phyloP scores from a whole-genome alignment of 83 land plant genomes.

The Larix sibirica region DNA sequence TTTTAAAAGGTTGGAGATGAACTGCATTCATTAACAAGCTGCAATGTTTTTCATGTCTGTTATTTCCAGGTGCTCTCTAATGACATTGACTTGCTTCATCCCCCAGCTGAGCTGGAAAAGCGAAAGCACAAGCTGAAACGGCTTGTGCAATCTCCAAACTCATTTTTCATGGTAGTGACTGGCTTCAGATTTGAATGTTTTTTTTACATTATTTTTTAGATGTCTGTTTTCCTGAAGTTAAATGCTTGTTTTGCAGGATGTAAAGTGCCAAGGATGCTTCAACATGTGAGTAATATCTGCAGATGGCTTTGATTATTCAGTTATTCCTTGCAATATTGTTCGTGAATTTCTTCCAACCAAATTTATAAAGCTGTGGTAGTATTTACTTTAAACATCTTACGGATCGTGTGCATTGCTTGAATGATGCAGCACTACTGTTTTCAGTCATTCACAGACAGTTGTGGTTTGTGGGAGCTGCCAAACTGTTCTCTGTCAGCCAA shows the following conservation, averaged over 20 bases:
- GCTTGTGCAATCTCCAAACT: constrained; percentile 83
- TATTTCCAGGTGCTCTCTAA: constrained; percentile 72
- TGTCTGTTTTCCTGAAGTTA: background rate
- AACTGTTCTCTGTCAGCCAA: constrained; percentile 79
- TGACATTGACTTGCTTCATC: constrained; percentile 84
- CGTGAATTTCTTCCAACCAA: no score
- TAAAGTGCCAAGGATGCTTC: constrained; percentile 66
- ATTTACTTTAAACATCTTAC: no score
- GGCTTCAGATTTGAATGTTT: background rate
- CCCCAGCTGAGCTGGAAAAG: constrained; percentile 89
- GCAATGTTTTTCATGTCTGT: no score
- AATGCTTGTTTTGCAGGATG: constrained; percentile 33
- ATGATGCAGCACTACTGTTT: constrained; percentile 71
- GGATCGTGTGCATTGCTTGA: background rate
- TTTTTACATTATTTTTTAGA: background rate
- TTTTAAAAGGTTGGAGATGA: no score
- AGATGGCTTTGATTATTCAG: background rate
- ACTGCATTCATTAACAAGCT: no score
- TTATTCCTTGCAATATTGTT: no score
- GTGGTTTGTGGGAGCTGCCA: constrained; percentile 75
- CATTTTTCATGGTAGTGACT: constrained; percentile 75
- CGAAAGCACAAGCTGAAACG: constrained; percentile 88
- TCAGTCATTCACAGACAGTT: constrained; percentile 86
- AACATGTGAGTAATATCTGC: constrained; percentile 40
- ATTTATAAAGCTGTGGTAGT: no score